Base-by-base conservation (phyloP, 345 rosid genomes). In the Eucalyptus tenuipes region DNA sequence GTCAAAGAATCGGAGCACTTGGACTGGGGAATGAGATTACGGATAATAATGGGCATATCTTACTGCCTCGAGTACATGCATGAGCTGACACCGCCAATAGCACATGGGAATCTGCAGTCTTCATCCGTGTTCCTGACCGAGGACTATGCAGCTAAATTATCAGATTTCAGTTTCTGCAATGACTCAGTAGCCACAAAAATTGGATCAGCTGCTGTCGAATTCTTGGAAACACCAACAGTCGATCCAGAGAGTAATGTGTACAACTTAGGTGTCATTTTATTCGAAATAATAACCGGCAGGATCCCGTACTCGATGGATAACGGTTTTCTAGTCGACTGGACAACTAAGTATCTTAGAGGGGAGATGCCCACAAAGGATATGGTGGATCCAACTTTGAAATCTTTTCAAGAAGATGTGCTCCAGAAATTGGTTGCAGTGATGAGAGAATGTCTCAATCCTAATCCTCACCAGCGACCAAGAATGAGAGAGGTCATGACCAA, bases 31-130 rank as follows among this genome's bases (percentile, higher is more conserved):
- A 93, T 93, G 91, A 90, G 99, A 91, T 88, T 96, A 75, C 92
- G 99, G 88, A 96, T 96, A 91, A 90, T 92, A 84, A 95, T 95
- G 99, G 99, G 99, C 81, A 91, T 94, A 90, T 97, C 98, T 37
- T 97, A 97, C 92, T 98, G 99, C 92, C 95, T 98, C 37, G 98
- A 98, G 86, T 94, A 98, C 90, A 94, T 97, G 97, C 99, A 97
- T 93, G 96, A 94, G 90, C 92, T 94, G 85, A 90, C 88, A 90
- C 99, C 99, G 87, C 96, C 97, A 25, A 87, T 97, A 53, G 88
- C 93, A 61, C 96, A 92, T 88, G 87, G 92, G 89, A 94, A 90
- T 89, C 93, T 98, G 87, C 95, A 90, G 88, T 94, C 99, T 17
- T 94, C 95, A 61, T 92, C 95, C n/a, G 87, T 98, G 57, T 95